These are phyloP conservation scores for Beauveria brongniartii DNA, from an alignment of 2,329 filamentous ascomycete species.

Conservation along the genomic window DNA sequence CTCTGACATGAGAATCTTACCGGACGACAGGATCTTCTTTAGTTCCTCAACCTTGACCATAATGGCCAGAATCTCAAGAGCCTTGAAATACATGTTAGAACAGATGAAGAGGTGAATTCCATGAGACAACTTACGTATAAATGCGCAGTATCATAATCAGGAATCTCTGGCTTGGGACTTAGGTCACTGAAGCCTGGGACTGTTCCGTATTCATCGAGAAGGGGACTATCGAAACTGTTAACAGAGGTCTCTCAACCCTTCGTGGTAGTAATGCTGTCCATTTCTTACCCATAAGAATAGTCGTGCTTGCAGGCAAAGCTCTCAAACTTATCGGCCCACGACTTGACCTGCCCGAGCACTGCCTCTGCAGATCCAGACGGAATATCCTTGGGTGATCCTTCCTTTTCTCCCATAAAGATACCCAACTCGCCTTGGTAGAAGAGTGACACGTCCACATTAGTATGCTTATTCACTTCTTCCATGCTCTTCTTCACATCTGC, in stretches of 20 bases:
- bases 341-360: not conserved
- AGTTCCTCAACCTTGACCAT: not conserved
- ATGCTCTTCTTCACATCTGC: not conserved
- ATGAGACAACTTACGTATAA: not conserved
- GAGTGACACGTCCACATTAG: not conserved
- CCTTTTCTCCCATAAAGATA: not conserved
- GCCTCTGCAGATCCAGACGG: not conserved
- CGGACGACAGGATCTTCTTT: not conserved
- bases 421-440: not conserved
- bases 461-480: not conserved
- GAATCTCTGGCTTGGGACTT: not conserved
- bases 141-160: not conserved
- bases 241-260: not conserved
- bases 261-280: too few species aligned
- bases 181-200: not conserved
- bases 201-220: not conserved
- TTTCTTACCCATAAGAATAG: not conserved
- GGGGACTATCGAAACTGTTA: not conserved
- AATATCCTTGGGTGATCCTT: not conserved
- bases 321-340: not conserved
- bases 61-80: not conserved
- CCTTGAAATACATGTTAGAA: not conserved
- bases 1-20: not conserved
- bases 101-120: not conserved
- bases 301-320: not conserved